Conservation (phyloP, 129 eudicot species). For the Flaveria bidentis region DNA sequence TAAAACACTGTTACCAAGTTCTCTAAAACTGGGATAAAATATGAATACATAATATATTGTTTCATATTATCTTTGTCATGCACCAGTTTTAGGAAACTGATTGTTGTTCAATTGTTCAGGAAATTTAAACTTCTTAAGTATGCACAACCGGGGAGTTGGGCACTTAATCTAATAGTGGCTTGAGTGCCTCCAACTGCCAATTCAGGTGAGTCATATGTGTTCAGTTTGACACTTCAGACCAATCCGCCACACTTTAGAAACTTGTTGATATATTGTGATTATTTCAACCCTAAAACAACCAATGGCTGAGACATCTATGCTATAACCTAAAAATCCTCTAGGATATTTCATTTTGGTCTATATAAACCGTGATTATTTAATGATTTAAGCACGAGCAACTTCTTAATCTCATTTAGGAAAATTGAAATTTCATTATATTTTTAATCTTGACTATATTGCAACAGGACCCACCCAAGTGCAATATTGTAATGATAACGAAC, state of each 20-base stretch:
- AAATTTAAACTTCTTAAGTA: conserved; percentile 50
- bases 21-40: conserved; percentile 26
- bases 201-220: conserved; percentile 66
- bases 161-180: conserved; percentile 77
- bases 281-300: conserved; percentile 11
- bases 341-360: background rate
- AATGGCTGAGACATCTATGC: background rate
- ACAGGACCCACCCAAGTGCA: background rate
- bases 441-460: conserved; percentile 15
- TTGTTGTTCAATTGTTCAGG: conserved; percentile 74
- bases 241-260: conserved; percentile 27
- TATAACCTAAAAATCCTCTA: conserved; percentile 14
- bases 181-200: conserved; percentile 90
- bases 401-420: conserved; percentile 6
- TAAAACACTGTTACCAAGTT: conserved; percentile 16
- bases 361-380: background rate
- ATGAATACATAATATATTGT: conserved; percentile 31
- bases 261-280: background rate
- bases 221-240: conserved; percentile 36
- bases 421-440: background rate
- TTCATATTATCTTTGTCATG: conserved; percentile 30
- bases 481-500: background rate
- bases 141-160: conserved; percentile 69
- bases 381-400: background rate
- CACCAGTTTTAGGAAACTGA: conserved; percentile 47